Evolutionary conservation across 495 filamentous ascomycete species (phyloP).

Genomic region (Cercophora samala): DNA sequence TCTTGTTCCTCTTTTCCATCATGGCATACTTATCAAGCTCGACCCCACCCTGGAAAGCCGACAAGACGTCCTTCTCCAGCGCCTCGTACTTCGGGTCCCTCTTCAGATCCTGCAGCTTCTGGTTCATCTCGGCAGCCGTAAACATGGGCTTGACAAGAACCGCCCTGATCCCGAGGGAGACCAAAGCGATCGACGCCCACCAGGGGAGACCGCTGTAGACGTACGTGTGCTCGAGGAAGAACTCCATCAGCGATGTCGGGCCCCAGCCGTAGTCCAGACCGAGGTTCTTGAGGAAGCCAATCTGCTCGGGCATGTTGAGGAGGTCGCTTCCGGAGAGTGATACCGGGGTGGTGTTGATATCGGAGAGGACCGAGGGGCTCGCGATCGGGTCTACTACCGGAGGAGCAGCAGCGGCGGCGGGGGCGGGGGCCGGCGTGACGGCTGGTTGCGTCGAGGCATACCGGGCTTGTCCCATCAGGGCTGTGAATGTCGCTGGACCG

Average conservation of each 20-base stretch:
- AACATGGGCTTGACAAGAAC: slow-evolving; percentile 63
- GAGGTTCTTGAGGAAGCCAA: slow-evolving; percentile 78
- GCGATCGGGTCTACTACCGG: not conserved
- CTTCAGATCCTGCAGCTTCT: slow-evolving; percentile 52
- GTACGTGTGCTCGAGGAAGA: slow-evolving; percentile 75
- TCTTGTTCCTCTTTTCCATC: slow-evolving; percentile 42
- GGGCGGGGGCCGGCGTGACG: slow-evolving; percentile 9
- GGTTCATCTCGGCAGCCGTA: slow-evolving; percentile 54
- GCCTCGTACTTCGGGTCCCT: slow-evolving; percentile 50
- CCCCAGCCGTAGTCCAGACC: slow-evolving; percentile 87
- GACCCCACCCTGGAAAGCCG: slow-evolving; percentile 36
- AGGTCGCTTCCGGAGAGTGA: slow-evolving; percentile 44
- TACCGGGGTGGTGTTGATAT: slow-evolving; percentile 19
- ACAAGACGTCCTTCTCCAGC: slow-evolving; percentile 37
- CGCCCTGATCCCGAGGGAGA: slow-evolving; percentile 62
- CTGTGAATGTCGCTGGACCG: slow-evolving; percentile 16
- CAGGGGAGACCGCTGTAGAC: slow-evolving; percentile 69
- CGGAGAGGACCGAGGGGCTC: slow-evolving; percentile 15
- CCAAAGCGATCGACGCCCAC: slow-evolving; percentile 69
- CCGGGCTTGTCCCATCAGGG: slow-evolving; percentile 25
- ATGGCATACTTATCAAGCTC: slow-evolving; percentile 45
- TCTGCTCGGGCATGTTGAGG: slow-evolving; percentile 59
- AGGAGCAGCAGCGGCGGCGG: slow-evolving; percentile 12
- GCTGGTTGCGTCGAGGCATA: slow-evolving; percentile 35
- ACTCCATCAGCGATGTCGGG: slow-evolving; percentile 65